phyloP scores from a whole-genome alignment of 2,329 filamentous ascomycete species.

The Aspergillus uvarum region DNA sequence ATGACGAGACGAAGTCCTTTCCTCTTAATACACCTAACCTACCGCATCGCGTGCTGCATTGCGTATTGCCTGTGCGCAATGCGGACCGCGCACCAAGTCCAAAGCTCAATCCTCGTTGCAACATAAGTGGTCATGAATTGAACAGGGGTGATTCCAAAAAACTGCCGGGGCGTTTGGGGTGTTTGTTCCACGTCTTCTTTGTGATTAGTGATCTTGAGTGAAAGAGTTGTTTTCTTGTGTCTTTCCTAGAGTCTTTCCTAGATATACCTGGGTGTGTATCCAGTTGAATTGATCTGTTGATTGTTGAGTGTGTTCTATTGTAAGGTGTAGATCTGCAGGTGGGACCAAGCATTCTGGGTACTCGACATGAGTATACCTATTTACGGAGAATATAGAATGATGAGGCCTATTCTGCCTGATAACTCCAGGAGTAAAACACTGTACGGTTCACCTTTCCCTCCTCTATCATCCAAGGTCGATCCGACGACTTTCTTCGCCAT shows the following conservation, averaged over 20 bases:
- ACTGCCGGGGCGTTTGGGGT: conserved; percentile 14
- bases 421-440: too few relatives aligned
- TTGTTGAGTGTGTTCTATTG: neutral
- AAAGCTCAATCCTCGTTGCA: neutral
- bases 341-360: too few relatives aligned
- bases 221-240: conserved; percentile 25
- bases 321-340: too few relatives aligned
- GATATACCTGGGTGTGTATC: neutral
- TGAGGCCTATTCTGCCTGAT: too few relatives aligned
- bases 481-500: too few relatives aligned
- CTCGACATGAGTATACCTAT: too few relatives aligned
- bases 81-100: neutral
- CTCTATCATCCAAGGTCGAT: too few relatives aligned
- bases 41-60: neutral
- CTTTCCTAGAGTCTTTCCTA: neutral
- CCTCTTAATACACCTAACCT: conserved; percentile 24
- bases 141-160: conserved; percentile 16
- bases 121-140: conserved; percentile 18
- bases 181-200: conserved; percentile 24
- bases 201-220: conserved; percentile 32
- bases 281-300: neutral
- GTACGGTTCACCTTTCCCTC: too few relatives aligned
- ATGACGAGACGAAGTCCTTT: conserved; percentile 31
- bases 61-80: neutral
- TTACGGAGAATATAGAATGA: too few relatives aligned